Evolutionary conservation across 805 yeast genomes (phyloP).

Genomic region (Metschnikowia borealis): DNA sequence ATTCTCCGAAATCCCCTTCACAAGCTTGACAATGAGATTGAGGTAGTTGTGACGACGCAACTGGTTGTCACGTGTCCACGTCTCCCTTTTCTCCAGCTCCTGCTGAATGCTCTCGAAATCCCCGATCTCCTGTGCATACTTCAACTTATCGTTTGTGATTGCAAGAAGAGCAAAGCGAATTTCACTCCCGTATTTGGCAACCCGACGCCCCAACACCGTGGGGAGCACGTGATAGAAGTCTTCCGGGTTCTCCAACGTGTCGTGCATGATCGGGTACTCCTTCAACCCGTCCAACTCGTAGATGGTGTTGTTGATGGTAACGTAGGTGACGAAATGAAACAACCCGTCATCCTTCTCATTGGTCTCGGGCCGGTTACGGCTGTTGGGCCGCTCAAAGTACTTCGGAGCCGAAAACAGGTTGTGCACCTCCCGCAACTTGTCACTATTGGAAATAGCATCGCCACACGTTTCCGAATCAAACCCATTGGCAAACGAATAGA

Average conservation of each 20-base stretch:
- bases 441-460: conserved; percentile 58
- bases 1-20: conserved; percentile 37
- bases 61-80: conserved; percentile 52
- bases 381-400: conserved; percentile 44
- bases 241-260: conserved; percentile 32
- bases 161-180: conserved; percentile 55
- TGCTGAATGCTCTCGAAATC: conserved; percentile 34
- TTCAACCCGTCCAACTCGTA: conserved; percentile 65
- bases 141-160: conserved; percentile 48
- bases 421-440: conserved; percentile 51
- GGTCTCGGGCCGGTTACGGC: conserved; percentile 16
- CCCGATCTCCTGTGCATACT: conserved; percentile 31
- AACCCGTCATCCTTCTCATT: conserved; percentile 47
- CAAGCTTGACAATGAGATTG: conserved; percentile 45
- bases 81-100: conserved; percentile 46
- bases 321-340: conserved; percentile 59
- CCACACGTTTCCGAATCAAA: conserved; percentile 59
- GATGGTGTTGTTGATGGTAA: conserved; percentile 40
- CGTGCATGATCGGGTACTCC: conserved; percentile 51
- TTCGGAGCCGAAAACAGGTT: conserved; percentile 59
- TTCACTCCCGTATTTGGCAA: conserved; percentile 45
- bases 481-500: conserved; percentile 46
- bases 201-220: conserved; percentile 43
- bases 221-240: conserved; percentile 43
- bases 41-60: conserved; percentile 52